A percentile compares a stretch with the other conserved stretches of the same genome.
Evolutionary conservation across 495 filamentous ascomycete species (phyloP).

Genomic region (Penicillium subrubescens): DNA sequence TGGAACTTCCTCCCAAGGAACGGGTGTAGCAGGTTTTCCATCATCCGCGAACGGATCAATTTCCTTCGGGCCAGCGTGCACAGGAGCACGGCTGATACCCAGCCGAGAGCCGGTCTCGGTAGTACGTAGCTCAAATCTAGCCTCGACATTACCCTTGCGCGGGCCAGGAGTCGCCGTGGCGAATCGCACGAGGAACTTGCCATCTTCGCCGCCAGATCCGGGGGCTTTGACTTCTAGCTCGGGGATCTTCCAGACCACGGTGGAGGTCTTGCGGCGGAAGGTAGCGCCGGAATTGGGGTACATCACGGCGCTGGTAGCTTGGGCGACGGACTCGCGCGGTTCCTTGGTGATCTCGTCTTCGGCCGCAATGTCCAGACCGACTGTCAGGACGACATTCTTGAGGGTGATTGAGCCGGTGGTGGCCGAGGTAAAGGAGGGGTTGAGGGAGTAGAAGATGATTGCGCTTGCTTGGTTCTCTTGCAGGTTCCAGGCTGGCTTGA

Average conservation of each 20-base stretch:
- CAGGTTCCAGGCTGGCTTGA: slow-evolving; percentile 81
- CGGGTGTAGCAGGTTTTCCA: slow-evolving; percentile 38
- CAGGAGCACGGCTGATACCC: slow-evolving; percentile 52
- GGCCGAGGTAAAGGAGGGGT: slow-evolving; percentile 62
- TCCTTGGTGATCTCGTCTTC: slow-evolving; percentile 46
- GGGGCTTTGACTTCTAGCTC: slow-evolving; percentile 64
- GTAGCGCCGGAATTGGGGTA: slow-evolving; percentile 54
- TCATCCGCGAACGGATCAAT: slow-evolving; percentile 72
- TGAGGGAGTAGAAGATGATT: slow-evolving; percentile 83
- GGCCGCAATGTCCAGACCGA: slow-evolving; percentile 66
- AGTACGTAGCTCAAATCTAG: slow-evolving; percentile 73
- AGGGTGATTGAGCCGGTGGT: slow-evolving; percentile 58
- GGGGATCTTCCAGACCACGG: slow-evolving; percentile 86
- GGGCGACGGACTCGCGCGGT: slow-evolving; percentile 43
- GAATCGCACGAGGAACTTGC: slow-evolving; percentile 81
- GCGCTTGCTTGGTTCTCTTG: slow-evolving; percentile 81
- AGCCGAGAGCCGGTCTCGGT: slow-evolving; percentile 61
- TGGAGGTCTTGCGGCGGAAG: slow-evolving; percentile 83
- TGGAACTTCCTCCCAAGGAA: slow-evolving; percentile 73
- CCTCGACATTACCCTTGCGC: slow-evolving; percentile 75
- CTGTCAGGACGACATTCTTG: slow-evolving; percentile 78
- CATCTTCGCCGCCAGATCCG: slow-evolving; percentile 39
- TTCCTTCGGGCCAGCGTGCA: slow-evolving; percentile 35
- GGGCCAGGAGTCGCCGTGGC: slow-evolving; percentile 74
- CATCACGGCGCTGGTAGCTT: slow-evolving; percentile 49